Evolutionary conservation across 345 rosid genomes (phyloP).

Genomic region (Anastatica hierochuntica): DNA sequence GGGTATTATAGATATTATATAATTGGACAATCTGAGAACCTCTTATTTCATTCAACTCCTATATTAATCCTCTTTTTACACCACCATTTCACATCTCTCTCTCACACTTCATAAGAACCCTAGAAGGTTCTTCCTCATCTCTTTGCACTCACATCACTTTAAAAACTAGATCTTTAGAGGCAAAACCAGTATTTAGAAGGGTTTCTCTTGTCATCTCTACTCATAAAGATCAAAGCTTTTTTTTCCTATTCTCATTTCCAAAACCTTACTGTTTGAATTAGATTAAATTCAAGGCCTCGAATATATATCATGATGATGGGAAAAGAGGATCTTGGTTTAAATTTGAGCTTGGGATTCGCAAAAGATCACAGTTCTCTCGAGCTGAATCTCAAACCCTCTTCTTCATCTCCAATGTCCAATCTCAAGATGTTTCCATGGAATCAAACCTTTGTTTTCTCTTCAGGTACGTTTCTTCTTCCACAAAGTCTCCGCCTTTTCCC

Average conservation of each 20-base stretch:
- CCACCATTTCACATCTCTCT: constrained; percentile 12
- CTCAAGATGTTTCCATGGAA: constrained; percentile 55
- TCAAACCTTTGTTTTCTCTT: constrained; percentile 31
- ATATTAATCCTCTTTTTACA: constrained; percentile 12
- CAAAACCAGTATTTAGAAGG: too few relatives aligned
- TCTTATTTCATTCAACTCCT: constrained; percentile 18
- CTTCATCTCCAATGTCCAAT: constrained; percentile 25
- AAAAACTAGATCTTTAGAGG: not conserved
- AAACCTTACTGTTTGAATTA: not conserved
- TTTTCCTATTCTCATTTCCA: too few relatives aligned
- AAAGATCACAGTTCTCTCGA: constrained; percentile 23
- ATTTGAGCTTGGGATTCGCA: constrained; percentile 60
- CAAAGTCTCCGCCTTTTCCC: not conserved
- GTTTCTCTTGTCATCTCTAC: constrained; percentile 6
- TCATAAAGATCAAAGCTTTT: not conserved
- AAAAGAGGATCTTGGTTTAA: constrained; percentile 75
- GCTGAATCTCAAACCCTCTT: too few relatives aligned
- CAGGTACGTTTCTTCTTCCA: constrained; percentile 28
- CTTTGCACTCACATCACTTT: not conserved
- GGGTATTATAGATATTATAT: not conserved
- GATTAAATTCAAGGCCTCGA: not conserved
- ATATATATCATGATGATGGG: constrained; percentile 39
- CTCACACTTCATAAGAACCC: constrained; percentile 1
- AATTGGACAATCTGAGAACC: constrained; percentile 20
- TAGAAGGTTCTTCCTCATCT: constrained; percentile 12